phyloP scores from a whole-genome alignment of 345 rosid genomes.

The Iberis pinnata region DNA sequence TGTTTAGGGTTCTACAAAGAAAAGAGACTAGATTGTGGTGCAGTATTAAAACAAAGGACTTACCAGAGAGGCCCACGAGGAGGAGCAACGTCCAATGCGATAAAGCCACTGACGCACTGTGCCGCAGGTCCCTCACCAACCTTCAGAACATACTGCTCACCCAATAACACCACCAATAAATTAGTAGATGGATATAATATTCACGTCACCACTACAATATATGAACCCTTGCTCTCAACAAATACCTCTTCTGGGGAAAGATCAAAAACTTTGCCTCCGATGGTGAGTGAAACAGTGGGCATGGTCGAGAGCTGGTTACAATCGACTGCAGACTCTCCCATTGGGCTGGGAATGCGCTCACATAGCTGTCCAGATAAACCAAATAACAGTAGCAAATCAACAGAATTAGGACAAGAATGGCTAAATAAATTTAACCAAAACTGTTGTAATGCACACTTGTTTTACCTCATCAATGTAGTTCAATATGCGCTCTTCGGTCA shows the following conservation, averaged over 20 bases:
- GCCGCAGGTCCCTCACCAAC: slow-evolving; percentile 66
- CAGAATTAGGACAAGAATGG: slow-evolving; percentile 14
- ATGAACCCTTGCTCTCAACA: background rate
- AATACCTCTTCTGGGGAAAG: slow-evolving; percentile 71
- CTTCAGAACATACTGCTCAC: slow-evolving; percentile 73
- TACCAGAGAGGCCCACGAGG: slow-evolving; percentile 98
- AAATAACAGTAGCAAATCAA: too few species aligned
- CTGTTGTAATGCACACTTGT: background rate
- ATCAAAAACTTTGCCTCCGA: slow-evolving; percentile 60
- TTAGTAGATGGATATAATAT: slow-evolving; percentile 8
- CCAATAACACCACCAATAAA: background rate
- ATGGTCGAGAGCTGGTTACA: slow-evolving; percentile 58
- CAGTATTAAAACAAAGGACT: background rate
- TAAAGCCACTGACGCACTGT: slow-evolving; percentile 90
- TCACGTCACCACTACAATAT: background rate
- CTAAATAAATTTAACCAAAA: background rate
- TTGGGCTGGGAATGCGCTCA: slow-evolving; percentile 74
- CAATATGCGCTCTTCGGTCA: slow-evolving; percentile 56
- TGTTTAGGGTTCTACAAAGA: background rate
- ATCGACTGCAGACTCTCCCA: slow-evolving; percentile 82
- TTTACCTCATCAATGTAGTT: slow-evolving; percentile 55
- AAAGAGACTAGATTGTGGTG: background rate
- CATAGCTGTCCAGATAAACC: slow-evolving; percentile 54
- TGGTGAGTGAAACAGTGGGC: slow-evolving; percentile 79
- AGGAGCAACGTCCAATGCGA: slow-evolving; percentile 70